Evolutionary conservation across 2,329 filamentous ascomycete species (phyloP).

Genomic region (Beauveria asiatica): DNA sequence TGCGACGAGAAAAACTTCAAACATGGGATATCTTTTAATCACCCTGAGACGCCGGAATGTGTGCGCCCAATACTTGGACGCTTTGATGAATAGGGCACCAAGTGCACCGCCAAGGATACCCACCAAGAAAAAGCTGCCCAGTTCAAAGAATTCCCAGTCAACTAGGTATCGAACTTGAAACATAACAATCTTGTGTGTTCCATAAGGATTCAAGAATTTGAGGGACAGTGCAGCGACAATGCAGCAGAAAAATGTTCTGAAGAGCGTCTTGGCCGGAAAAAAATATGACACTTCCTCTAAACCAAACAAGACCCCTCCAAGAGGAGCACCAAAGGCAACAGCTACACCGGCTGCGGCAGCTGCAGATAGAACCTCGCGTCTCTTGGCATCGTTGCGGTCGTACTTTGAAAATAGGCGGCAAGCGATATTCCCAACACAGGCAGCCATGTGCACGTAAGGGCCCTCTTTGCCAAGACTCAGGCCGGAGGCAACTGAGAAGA

Average conservation of each 20-base stretch:
- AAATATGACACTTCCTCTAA: constrained; percentile 96
- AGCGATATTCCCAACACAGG: constrained; percentile 89
- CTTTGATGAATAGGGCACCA: constrained; percentile 94
- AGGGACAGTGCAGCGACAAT: constrained; percentile 85
- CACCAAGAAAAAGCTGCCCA: constrained; percentile 75
- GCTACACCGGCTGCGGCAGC: constrained; percentile 87
- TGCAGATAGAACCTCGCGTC: constrained; percentile 87
- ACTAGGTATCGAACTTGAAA: constrained; percentile 86
- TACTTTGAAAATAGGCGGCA: constrained; percentile 94
- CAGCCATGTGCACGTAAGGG: constrained; percentile 94
- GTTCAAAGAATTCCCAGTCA: constrained; percentile 92
- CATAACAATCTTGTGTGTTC: constrained; percentile 91
- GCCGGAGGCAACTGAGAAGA: constrained; percentile 86
- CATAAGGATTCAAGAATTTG: constrained; percentile 93
- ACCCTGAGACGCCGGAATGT: constrained; percentile 72
- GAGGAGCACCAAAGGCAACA: constrained; percentile 85
- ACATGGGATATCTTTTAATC: constrained; percentile 75
- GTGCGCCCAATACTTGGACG: constrained; percentile 79
- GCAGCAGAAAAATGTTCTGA: constrained; percentile 96
- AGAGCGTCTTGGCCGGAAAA: constrained; percentile 93
- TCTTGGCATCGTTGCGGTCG: constrained; percentile 85
- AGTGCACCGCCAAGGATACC: constrained; percentile 76
- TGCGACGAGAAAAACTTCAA: constrained; percentile 85
- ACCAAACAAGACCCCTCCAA: constrained; percentile 83
- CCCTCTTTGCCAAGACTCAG: constrained; percentile 91